A percentile compares a stretch with the other conserved stretches of the same genome.
Evolutionary conservation across 176 grass and related monocot species (phyloP).

Genomic region (Triticum monococcum): DNA sequence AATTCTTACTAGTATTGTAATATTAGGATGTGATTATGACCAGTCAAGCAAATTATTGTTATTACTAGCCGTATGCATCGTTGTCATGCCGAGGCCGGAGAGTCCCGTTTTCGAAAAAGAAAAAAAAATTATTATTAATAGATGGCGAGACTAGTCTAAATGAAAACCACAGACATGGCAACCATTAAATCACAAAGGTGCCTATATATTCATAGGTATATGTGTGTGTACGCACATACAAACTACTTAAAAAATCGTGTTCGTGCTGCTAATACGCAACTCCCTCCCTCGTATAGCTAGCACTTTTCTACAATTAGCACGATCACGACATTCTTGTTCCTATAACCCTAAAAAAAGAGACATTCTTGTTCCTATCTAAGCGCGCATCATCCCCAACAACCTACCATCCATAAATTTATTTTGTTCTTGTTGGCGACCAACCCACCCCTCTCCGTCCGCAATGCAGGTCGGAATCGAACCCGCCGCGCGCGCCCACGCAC

Average conservation of each 20-base stretch:
- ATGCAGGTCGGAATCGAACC: background rate
- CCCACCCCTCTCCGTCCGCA: background rate
- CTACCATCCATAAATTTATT: background rate
- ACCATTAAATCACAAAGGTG: background rate
- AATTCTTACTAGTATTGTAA: no score
- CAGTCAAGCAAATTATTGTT: no score
- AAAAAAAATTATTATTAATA: no score
- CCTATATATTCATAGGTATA: no score
- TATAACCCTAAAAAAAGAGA: background rate
- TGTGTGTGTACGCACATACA: background rate
- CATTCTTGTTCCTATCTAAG: conserved; percentile 6
- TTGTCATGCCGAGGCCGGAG: no score
- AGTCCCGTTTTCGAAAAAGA: no score
- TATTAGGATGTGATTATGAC: no score
- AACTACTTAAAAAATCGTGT: background rate
- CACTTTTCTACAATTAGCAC: background rate
- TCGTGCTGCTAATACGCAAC: background rate
- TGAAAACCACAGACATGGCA: background rate
- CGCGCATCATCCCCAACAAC: background rate
- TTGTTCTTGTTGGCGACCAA: background rate
- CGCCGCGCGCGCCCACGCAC: background rate
- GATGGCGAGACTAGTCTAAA: no score
- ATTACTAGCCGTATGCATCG: no score
- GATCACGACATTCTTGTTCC: background rate
- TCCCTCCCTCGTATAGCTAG: background rate